These are phyloP conservation scores for Ochetophila trinervis DNA, from an alignment of 306 rosid species.

Conservation along the genomic window DNA sequence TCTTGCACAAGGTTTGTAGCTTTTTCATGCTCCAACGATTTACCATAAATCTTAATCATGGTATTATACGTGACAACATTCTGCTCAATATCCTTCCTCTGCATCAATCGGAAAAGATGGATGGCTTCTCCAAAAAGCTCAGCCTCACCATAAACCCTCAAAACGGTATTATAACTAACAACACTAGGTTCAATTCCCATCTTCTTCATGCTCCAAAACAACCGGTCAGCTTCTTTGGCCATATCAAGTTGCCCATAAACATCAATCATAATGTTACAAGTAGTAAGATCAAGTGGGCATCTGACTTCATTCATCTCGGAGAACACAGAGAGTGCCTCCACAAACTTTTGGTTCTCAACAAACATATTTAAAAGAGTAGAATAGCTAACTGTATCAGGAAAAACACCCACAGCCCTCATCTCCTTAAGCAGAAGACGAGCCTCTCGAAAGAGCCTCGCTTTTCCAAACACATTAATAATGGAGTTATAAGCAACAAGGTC, in stretches of 20 bases:
- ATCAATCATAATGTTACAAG: conserved; percentile 90
- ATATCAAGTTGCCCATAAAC: conserved; percentile 92
- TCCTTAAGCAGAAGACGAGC: conserved; percentile 68
- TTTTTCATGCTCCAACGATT: conserved; percentile 79
- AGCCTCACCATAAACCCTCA: conserved; percentile 92
- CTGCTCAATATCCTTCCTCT: conserved; percentile 64
- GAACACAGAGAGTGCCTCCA: conserved; percentile 77
- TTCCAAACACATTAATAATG: conserved; percentile 85
- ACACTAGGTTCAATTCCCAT: conserved; percentile 80
- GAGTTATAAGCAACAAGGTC: conserved; percentile 78
- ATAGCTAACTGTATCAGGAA: conserved; percentile 73
- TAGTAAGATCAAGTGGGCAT: conserved; percentile 64
- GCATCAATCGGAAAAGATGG: conserved; percentile 88
- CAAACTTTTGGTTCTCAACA: conserved; percentile 72
- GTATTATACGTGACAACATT: conserved; percentile 87
- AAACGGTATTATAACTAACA: conserved; percentile 83
- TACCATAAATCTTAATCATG: conserved; percentile 87
- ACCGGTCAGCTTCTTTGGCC: conserved; percentile 86
- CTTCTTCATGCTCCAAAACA: conserved; percentile 95
- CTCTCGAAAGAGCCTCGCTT: conserved; percentile 82
- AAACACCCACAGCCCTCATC: conserved; percentile 58
- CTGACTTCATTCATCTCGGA: conserved; percentile 71
- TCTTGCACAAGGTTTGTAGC: conserved; percentile 87
- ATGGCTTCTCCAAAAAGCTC: conserved; percentile 91
- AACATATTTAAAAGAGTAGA: conserved; percentile 65